Evolutionary conservation across 169 alveolate genomes (phyloP), one percentile per base, ranked within the genome.

Genomic region (Plasmodium gaboni): DNA sequence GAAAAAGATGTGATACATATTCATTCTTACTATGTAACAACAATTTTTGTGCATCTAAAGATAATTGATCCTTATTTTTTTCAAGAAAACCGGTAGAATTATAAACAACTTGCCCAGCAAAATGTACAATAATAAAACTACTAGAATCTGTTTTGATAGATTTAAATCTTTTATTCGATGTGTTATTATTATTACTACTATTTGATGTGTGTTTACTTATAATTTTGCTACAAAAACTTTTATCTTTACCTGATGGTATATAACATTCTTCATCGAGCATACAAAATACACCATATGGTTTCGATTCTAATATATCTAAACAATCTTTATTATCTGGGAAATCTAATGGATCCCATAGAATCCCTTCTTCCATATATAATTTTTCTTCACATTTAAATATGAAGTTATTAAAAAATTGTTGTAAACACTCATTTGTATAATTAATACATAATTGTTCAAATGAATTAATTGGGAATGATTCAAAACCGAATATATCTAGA

Each of bases 401-500:
- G 92, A 98, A 98, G 64, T 93, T 97, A 96, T 96, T 98, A 97
- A 92, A 98, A 93, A 95, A 96, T 73, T 95, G 96, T 94, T 96
- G 98, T 83, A 96, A 94, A 57, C 98, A 96, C 93, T 98, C 99
- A 92, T 98, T 98, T 22, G 99, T 98, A 92, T 96, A 98, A 96
- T 98, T 98, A 59, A 98, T 98, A 91, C 99, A 98, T 42, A 98
- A 94, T 94, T 98, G 99, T 93, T 98, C 99, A 76, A 97, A 97
- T 19, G 98, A 95, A 94, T 98, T 98, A 44, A 89, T 59, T 67
- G 97, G 96, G 93, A 98, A 98, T 17, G 98, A 98, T 96, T 99
- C 99, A 87, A 98, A 98, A 13, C 99, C 99, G 87, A 98, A 98
- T 44, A 98, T 98, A 87, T 98, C 99, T 71, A 98, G 93, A 15